Evolutionary conservation across 2,329 filamentous ascomycete genomes (phyloP).

Genomic region (Cadophora gregata): DNA sequence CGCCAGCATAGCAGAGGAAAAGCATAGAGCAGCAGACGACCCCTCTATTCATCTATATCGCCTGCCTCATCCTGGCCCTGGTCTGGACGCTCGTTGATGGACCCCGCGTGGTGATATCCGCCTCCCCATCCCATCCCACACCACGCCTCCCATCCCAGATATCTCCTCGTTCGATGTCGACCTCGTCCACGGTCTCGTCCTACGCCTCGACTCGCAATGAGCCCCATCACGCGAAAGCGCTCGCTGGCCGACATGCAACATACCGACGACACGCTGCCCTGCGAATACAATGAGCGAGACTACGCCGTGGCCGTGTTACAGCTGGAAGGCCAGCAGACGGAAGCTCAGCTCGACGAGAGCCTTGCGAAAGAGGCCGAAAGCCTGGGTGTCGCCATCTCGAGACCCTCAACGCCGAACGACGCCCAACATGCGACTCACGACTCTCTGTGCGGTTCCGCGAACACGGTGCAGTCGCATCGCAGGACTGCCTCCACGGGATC

Average conservation of each 20-base stretch:
- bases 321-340: slow-evolving; percentile 37
- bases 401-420: slow-evolving; percentile 26
- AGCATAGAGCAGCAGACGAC: background rate
- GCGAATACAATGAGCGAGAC: slow-evolving; percentile 39
- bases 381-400: slow-evolving; percentile 40
- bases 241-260: slow-evolving; percentile 36
- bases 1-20: slow-evolving; percentile 2
- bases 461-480: slow-evolving; percentile 35
- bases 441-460: slow-evolving; percentile 38
- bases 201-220: slow-evolving; percentile 32
- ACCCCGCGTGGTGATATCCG: slow-evolving; percentile 6
- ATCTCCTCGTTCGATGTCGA: slow-evolving; percentile 29
- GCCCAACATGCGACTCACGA: slow-evolving; percentile 26
- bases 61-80: background rate
- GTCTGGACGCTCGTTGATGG: background rate
- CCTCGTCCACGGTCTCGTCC: slow-evolving; percentile 14
- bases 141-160: background rate
- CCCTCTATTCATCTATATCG: background rate
- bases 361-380: slow-evolving; percentile 38
- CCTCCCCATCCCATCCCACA: background rate
- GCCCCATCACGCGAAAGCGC: slow-evolving; percentile 31
- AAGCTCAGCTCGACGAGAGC: slow-evolving; percentile 36
- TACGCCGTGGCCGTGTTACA: slow-evolving; percentile 43
- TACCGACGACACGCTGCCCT: slow-evolving; percentile 21
- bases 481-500: slow-evolving; percentile 40